Conservation (phyloP, 2,329 filamentous ascomycete genomes). For the Lojkania enalia region DNA sequence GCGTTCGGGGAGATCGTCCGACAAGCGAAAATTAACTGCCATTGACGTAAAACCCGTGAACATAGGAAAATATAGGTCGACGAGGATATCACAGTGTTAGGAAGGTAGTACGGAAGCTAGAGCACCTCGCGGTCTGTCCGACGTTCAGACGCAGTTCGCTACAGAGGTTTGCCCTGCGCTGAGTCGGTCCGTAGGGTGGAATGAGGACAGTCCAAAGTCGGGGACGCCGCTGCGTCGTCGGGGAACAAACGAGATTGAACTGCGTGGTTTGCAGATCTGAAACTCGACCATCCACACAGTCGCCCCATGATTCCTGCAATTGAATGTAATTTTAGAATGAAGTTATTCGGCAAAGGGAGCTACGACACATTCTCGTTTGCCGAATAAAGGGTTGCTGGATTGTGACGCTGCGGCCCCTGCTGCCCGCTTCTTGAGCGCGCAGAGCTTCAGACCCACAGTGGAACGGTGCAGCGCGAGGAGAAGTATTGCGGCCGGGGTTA, state of each 20-base stretch:
- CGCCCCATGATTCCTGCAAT: constrained; percentile 6
- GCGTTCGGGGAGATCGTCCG: no score
- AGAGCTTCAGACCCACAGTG: not conserved
- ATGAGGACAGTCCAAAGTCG: not conserved
- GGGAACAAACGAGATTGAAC: not conserved
- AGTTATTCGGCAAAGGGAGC: no score
- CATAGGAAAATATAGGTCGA: no score
- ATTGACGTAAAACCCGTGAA: no score
- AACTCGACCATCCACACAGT: constrained; percentile 14
- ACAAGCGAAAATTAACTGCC: no score
- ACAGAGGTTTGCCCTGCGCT: not conserved
- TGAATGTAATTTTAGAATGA: constrained; percentile 9
- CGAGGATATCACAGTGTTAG: not conserved
- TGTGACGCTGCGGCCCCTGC: not conserved
- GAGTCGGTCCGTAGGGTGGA: not conserved
- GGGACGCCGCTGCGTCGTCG: constrained; percentile 5
- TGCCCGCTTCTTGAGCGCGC: constrained; percentile 3
- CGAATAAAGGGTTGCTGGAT: no score
- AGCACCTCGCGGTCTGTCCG: no score
- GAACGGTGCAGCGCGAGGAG: not conserved
- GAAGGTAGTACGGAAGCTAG: not conserved
- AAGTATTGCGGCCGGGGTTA: not conserved
- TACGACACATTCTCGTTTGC: no score
- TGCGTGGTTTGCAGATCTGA: constrained; percentile 10
- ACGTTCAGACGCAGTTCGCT: no score